Evolutionary conservation across 768 basidiomycete species (phyloP).

Genomic region (Mycena capillaripes): DNA sequence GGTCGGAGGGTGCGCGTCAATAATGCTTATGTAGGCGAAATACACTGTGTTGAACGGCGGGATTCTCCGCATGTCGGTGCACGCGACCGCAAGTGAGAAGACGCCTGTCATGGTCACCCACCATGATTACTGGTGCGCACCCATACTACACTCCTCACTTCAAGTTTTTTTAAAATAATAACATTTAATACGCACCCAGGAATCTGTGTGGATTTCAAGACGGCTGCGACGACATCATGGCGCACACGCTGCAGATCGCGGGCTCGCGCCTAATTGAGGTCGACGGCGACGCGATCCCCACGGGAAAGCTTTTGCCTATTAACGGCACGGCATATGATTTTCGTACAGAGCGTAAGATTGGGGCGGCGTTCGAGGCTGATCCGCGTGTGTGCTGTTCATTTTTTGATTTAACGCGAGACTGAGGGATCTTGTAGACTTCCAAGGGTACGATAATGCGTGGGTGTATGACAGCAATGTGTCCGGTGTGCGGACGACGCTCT

Average conservation of each 20-base stretch:
- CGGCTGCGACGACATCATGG: conserved; percentile 43
- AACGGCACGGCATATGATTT: conserved; percentile 60
- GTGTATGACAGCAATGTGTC: conserved; percentile 56
- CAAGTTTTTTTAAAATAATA: not conserved
- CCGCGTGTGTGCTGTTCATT: not conserved
- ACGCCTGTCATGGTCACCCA: conserved; percentile 72
- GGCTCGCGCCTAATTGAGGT: conserved; percentile 50
- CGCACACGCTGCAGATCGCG: conserved; percentile 31
- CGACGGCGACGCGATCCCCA: conserved; percentile 54
- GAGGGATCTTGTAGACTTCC: conserved; percentile 50
- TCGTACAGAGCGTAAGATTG: conserved; percentile 47
- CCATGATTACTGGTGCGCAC: conserved; percentile 66
- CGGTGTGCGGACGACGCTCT: conserved; percentile 54
- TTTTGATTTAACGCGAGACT: no score
- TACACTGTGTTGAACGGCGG: conserved; percentile 62
- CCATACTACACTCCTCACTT: not conserved
- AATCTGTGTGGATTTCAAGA: conserved; percentile 64
- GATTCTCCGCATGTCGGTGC: conserved; percentile 56
- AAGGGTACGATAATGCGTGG: conserved; percentile 66
- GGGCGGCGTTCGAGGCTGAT: conserved; percentile 42
- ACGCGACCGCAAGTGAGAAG: conserved; percentile 62
- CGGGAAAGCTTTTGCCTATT: conserved; percentile 27
- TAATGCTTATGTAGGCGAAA: conserved; percentile 51
- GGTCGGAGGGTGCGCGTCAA: not conserved
- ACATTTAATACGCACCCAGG: conserved; percentile 40